Base-by-base conservation (phyloP, 495 filamentous ascomycete species). In the Aspergillus haitiensis region DNA sequence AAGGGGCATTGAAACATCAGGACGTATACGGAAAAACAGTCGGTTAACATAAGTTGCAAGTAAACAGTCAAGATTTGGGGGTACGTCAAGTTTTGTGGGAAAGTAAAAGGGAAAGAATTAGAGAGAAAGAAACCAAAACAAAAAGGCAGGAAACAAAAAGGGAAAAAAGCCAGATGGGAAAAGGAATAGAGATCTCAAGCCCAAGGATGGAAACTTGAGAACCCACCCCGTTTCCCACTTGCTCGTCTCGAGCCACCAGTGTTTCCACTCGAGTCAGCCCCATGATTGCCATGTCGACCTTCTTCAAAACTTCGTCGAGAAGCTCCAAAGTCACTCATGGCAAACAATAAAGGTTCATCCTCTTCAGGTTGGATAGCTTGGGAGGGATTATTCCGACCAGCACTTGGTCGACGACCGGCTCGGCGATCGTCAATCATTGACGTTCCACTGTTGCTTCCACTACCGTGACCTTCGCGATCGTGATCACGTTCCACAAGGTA, bases 321-420 rank as follows among this genome's bases (percentile, higher is more conserved):
- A 15, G 71, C 74, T 6, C 84, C 87, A 59, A 94, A 84, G 65
- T 96, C 91, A 57, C 88, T 92, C 89, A 96, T 93, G 42, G 89
- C 88, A 67, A 96, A 96, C 15, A 95, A 73, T 9, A 96, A 72
- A 31, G 88, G 88, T 71, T 96, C 92, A 15, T 93, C 91, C 55
- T 95, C 91, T 46, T 82, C 78, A 33, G 72, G 68, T 11, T 63
- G 60, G 2, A 67, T 63, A 46, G 68, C 62, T 18, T 75, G 71
- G 2, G 75, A 71, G 33, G 76, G 71, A 3, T 64, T 59, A 4
- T 69, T 61, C 10, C 76, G 74, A 46, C 69, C 70, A 18, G 63
- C 66, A 34, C 73, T 67, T 10, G 72, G 64, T 7, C 77, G 74
- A 50, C 71, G 72, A 6, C 64, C 67, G 31, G 69, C 67, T 27